Percentiles rank a stretch among this genome's conserved stretches.
Evolutionary conservation across 2,329 filamentous ascomycete species (phyloP).

Genomic region (Albifimbria verrucaria): DNA sequence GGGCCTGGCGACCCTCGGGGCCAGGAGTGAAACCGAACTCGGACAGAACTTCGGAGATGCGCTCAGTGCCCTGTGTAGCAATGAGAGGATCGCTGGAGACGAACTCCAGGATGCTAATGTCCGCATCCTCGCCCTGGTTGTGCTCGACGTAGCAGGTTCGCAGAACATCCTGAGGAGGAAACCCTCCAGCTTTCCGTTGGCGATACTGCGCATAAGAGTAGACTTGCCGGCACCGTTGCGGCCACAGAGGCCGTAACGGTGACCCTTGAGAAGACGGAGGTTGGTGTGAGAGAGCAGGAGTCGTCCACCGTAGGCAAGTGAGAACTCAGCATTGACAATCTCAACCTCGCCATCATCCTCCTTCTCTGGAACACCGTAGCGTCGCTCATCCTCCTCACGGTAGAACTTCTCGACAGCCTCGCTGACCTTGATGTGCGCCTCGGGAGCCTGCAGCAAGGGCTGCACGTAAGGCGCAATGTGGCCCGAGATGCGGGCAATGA

Average conservation of each 20-base stretch:
- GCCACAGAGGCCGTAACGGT: conserved; percentile 94
- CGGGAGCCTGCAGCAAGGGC: conserved; percentile 61
- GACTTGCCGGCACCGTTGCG: conserved; percentile 98
- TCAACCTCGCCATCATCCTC: conserved; percentile 91
- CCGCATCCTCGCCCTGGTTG: conserved; percentile 97
- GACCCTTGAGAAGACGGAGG: conserved; percentile 88
- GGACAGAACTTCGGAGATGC: conserved; percentile 77
- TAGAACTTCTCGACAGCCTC: conserved; percentile 75
- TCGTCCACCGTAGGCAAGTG: conserved; percentile 96
- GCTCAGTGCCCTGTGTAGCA: conserved; percentile 70
- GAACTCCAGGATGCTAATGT: conserved; percentile 93
- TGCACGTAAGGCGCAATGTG: conserved; percentile 74
- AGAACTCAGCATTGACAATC: conserved; percentile 98
- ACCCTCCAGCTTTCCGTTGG: conserved; percentile 96
- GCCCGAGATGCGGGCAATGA: conserved; percentile 66
- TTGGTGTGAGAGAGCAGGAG: conserved; percentile 94
- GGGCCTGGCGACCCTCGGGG: conserved; percentile 80
- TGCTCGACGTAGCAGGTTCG: conserved; percentile 98
- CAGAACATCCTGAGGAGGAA: conserved; percentile 87
- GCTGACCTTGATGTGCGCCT: conserved; percentile 61
- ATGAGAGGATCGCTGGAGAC: conserved; percentile 87
- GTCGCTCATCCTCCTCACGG: conserved; percentile 80
- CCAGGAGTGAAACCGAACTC: conserved; percentile 94
- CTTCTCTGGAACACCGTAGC: conserved; percentile 78
- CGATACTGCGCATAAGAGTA: conserved; percentile 97